Percentiles rank a stretch among this genome's conserved stretches.
phyloP scores from a whole-genome alignment of 2,329 filamentous ascomycete genomes.

The Neonectria hederae region DNA sequence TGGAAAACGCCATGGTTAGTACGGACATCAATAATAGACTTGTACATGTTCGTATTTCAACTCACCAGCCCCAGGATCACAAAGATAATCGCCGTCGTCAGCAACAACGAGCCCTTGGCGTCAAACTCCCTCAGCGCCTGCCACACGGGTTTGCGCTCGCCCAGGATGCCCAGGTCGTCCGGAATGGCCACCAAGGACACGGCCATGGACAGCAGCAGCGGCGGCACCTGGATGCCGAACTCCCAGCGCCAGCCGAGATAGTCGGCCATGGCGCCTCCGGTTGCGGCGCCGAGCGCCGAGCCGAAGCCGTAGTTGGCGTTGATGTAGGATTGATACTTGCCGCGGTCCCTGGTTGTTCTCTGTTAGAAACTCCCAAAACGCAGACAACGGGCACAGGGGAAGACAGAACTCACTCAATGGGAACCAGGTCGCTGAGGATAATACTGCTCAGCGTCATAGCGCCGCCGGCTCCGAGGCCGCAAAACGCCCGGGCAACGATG shows the following conservation, averaged over 20 bases:
- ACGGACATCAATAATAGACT: not conserved
- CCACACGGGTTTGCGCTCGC: slow-evolving; percentile 53
- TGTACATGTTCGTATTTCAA: slow-evolving; percentile 14
- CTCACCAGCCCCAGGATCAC: slow-evolving; percentile 67
- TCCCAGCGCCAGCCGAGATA: slow-evolving; percentile 78
- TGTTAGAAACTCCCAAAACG: slow-evolving; percentile 7
- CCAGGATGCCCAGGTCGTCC: slow-evolving; percentile 59
- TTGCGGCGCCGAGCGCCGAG: slow-evolving; percentile 69
- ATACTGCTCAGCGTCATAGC: slow-evolving; percentile 75
- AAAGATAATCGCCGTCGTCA: slow-evolving; percentile 64
- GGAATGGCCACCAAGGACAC: slow-evolving; percentile 61
- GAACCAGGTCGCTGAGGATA: slow-evolving; percentile 77
- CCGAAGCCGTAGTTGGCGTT: slow-evolving; percentile 72
- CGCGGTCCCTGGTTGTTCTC: slow-evolving; percentile 51
- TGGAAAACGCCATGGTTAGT: slow-evolving; percentile 37
- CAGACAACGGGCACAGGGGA: not conserved
- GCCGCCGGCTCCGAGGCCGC: slow-evolving; percentile 78
- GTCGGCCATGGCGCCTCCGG: slow-evolving; percentile 76
- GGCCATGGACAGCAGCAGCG: slow-evolving; percentile 56
- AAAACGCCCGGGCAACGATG: slow-evolving; percentile 75
- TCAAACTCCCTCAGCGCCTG: slow-evolving; percentile 67
- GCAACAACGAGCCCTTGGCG: slow-evolving; percentile 61
- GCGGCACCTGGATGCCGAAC: slow-evolving; percentile 69
- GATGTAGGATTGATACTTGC: slow-evolving; percentile 76
- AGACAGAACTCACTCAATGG: slow-evolving; percentile 66